Base-by-base conservation (phyloP, 306 rosid species). In the Prunus mume region DNA sequence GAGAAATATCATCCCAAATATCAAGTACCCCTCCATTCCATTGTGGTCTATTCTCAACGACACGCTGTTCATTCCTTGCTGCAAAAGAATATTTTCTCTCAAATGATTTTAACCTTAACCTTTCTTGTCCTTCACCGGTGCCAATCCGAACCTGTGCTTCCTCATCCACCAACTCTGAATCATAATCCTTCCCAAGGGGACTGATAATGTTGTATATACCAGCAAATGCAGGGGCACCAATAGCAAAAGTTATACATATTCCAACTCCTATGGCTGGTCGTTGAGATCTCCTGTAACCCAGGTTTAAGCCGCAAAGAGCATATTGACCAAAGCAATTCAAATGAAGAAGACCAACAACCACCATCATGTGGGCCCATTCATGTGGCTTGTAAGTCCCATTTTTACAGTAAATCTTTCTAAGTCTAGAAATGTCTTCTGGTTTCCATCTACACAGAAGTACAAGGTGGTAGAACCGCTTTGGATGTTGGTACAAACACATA, bases 1-100 rank as follows among this genome's bases (percentile, higher is more conserved):
- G 51, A 74, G 98, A 89, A 76, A 92, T 81, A 68, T 92, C 92
- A 18, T 86, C 71, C 98, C 98, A 95, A 69, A 95, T 78, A 76
- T 95, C 96, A 65, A 90, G 84, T 84, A 95, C 79, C 27, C 98
- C 96, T 74, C 97, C 98, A 34, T 87, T 89, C 98, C 98, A 95
- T 22, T 75, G 58, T 10, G 95, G 93, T 55, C 65, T 77, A 58
- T 72, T 76, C 80, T 89, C 92, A 60, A 85, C 73, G 15, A 75
- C 45, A 32, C 50, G 75, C 22, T 65, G 88, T 71, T 86, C 90
- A 76, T 74, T 87, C 69, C 76, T 83, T 61, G 79, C 43, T 41
- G 88, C 97, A 84, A 95, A 89, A 60, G 93, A 89, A 63, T 84
- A 95, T 62, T 76, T 85, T 76, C 83, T 89, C 86, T 85, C 86